Percentiles rank a stretch among this genome's conserved stretches.
These are phyloP conservation scores for Saturnispora dispora DNA, from an alignment of 805 yeast species.

Conservation along the genomic window DNA sequence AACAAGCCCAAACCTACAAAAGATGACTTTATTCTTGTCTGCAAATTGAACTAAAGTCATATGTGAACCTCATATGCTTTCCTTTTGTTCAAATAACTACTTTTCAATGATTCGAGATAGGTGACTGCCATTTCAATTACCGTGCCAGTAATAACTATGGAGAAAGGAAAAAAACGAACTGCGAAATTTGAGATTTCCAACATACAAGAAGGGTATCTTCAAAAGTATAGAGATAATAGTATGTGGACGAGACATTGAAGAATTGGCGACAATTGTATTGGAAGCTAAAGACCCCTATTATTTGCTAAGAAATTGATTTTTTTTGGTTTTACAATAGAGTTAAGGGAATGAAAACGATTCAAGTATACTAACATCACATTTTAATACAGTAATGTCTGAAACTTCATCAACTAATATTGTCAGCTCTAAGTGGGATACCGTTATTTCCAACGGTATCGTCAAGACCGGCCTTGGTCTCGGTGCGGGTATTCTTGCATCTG, in stretches of 20 bases:
- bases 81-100: not conserved
- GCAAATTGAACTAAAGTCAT: not conserved
- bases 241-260: not conserved
- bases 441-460: constrained; percentile 85
- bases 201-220: not conserved
- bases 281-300: not conserved
- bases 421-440: constrained; percentile 75
- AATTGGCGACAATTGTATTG: not conserved
- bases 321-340: not conserved
- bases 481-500: constrained; percentile 89
- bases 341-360: too few species aligned
- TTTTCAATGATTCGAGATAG: not conserved
- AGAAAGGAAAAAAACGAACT: not conserved
- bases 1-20: not conserved
- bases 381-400: constrained; percentile 15
- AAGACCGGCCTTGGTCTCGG: constrained; percentile 96
- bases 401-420: constrained; percentile 21
- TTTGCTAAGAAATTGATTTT: not conserved
- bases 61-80: too few species aligned
- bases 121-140: not conserved
- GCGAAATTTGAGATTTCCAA: not conserved
- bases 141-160: not conserved
- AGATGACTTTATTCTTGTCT: not conserved
- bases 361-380: constrained; percentile 2
- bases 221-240: not conserved